Base-by-base conservation (phyloP, 129 eudicot genomes). In the Tanacetum coccineum region DNA sequence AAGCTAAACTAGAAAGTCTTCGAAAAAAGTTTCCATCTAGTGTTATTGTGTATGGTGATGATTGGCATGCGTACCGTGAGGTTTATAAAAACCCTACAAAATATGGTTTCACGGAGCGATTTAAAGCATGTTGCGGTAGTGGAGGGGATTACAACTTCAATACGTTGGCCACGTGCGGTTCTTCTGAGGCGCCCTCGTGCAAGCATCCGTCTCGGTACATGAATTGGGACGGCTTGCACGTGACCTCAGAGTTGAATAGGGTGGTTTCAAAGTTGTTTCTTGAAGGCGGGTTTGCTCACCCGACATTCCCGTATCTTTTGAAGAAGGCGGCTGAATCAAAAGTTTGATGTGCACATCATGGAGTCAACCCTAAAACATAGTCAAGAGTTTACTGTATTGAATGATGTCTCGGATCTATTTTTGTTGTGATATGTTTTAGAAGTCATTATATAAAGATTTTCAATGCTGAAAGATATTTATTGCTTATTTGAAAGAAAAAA, bases 241-340 rank as follows among this genome's bases (percentile, higher is more conserved):
- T 47, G 13, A 47, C n/a, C 52, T 0, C 52, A 49, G 74, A 65
- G 10, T 26, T 62, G 71, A 48, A 76, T 40, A 76, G 48, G 76
- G 76, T 18, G 60, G 47, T 54, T 0, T 60, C 76, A 0, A 51
- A n/a, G 40, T 20, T 62, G 45, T 72, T 72, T 62, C 70, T 72
- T 2, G 70, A 40, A 8, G 77, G 70, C 15, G 49, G 47, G n/a
- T 72, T 51, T 39, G 28, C 62, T 51, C 42, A 52, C 30, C 64
- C 77, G 48, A 13, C 51, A 32, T 72, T 72, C 15, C 17, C 48
- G 12, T 20, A 52, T 66, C 50, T 62, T 42, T 51, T 62, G 44
- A 40, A 30, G 45, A 63, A 50, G 64, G 44, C 57, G 5, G 44
- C 59, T 18, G 18, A 58, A 30, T 30, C 36, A 30, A 30, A 7